Evolutionary conservation across 768 basidiomycete genomes (phyloP), one percentile per base, ranked within the genome.

Genomic region (Suillus tomentosus): DNA sequence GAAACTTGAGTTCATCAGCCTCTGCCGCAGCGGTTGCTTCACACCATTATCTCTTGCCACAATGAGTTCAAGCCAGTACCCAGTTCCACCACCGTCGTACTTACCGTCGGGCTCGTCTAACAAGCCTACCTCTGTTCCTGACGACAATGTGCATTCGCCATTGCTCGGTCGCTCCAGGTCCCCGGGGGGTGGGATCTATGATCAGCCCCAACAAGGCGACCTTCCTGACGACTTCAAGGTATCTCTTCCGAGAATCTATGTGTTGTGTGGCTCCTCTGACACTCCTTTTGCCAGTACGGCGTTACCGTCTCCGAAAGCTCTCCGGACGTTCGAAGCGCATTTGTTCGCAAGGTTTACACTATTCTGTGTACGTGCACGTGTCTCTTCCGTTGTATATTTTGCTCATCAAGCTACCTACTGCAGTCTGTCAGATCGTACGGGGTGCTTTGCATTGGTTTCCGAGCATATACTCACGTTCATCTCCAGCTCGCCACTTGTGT

Each of bases 201-300:
- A 95, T 77, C 92, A 95, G 68, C 88, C 93, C 6, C 81, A 78
- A 34, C 79, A 78, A 40, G 92, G 85, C 55, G 94, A 95, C 67
- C 71, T 95, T 55, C 94, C 93, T 0, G 95, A 96, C 71, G 96
- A 97, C 76, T 97, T 97, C 86, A 94, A 96, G 85, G 92, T 92
- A 65, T 27, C 78, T 71, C 2, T 58, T 40, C 53, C 37, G 40
- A 40, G 24, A 11, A 40, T 14, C 10, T 42, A 27, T 24, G 10
- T 19, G n/a, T 45, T 10, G 17, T 27, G 9, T 24, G n/a, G 40
- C 9, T 13, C 13, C 56, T 60, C 50, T 65, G 9, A 58, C 24
- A 31, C 45, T 59, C 17, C 63, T 17, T 39, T 10, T 45, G 51
- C 13, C 17, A 65, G 92, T 94, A 94, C 71, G 93, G 93, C 2